A percentile compares a stretch with the other conserved stretches of the same genome.
These are phyloP conservation scores for Plasmodium cynomolgi DNA, from an alignment of 169 alveolate species.

Conservation along the genomic window DNA sequence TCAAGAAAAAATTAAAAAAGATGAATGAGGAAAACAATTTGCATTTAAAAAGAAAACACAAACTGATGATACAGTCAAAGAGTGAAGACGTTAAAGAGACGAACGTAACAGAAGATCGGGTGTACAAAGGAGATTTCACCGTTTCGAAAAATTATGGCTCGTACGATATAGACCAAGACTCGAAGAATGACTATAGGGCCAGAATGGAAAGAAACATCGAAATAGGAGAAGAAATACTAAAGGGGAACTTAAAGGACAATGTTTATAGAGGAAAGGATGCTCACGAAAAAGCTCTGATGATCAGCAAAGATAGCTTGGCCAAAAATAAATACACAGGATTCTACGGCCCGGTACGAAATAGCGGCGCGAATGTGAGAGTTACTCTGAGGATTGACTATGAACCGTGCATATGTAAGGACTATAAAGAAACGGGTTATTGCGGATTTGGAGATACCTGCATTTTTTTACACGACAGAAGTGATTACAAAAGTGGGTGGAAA, in stretches of 20 bases:
- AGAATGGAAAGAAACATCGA: slow-evolving; percentile 87
- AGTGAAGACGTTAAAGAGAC: slow-evolving; percentile 50
- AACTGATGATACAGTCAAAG: slow-evolving; percentile 26
- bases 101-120: slow-evolving; percentile 64
- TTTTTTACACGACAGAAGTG: slow-evolving; percentile 97
- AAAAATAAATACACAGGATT: slow-evolving; percentile 89
- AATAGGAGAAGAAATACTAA: slow-evolving; percentile 85
- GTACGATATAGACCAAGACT: slow-evolving; percentile 87
- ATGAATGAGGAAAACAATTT: slow-evolving; percentile 46
- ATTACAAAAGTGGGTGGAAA: slow-evolving; percentile 96
- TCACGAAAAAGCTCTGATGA: slow-evolving; percentile 82
- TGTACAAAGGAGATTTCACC: slow-evolving; percentile 56
- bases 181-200: slow-evolving; percentile 84
- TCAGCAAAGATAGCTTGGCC: slow-evolving; percentile 86
- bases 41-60: slow-evolving; percentile 61
- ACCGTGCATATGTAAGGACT: slow-evolving; percentile 97
- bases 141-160: slow-evolving; percentile 75
- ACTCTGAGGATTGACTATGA: slow-evolving; percentile 95
- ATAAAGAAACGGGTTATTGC: slow-evolving; percentile 98
- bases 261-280: slow-evolving; percentile 91
- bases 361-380: slow-evolving; percentile 90
- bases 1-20: slow-evolving; percentile 66
- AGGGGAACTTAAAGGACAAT: slow-evolving; percentile 86
- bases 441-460: slow-evolving; percentile 98
- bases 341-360: slow-evolving; percentile 91